Evolutionary conservation across 2,329 filamentous ascomycete genomes (phyloP), one percentile per base, ranked within the genome.

Genomic region (Trichoderma lentiforme): DNA sequence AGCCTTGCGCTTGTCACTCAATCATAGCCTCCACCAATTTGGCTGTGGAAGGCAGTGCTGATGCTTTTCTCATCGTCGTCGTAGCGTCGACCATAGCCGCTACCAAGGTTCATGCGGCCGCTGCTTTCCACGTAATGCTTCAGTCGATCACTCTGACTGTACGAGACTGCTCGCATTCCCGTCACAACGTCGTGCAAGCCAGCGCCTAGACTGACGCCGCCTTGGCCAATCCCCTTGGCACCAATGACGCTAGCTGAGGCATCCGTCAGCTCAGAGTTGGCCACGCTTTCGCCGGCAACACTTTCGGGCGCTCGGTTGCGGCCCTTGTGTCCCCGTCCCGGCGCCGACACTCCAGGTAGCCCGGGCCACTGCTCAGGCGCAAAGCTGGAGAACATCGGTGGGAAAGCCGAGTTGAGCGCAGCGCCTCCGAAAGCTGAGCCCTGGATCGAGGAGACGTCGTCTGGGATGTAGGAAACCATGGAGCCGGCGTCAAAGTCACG

Each of bases 21-120:
- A 78, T 87, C 86, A 75, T 86, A 87, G 73, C 86, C 85, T 24
- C 87, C 85, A 74, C 93, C 94, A 76, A 98, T 90, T 82, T 98
- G 96, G 84, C 94, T 98, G 73, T 95, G 95, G 84, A 98, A 99
- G 63, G 95, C 95, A 67, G 96, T 98, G 79, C 94, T 97, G 78
- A 98, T 90, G 82, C 95, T 98, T 83, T 96, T 94, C 78, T 96
- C 94, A 80, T 98, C 96, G 76, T 99, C 96, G 76, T 99, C 96
- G 74, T 92, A 90, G 67, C 86, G 86, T 77, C 91, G 92, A 68
- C 89, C 91, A 78, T 89, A 93, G 67, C 91, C 89, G 80, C 91
- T 93, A 74, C 88, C 86, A 32, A 86, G 86, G 58, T 89, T 90
- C 74, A 89, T 86, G 64, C 93, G 92, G 11, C 91, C 91, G 73